phyloP scores from a whole-genome alignment of 257 asterid species.

The Voacanga thouarsii region DNA sequence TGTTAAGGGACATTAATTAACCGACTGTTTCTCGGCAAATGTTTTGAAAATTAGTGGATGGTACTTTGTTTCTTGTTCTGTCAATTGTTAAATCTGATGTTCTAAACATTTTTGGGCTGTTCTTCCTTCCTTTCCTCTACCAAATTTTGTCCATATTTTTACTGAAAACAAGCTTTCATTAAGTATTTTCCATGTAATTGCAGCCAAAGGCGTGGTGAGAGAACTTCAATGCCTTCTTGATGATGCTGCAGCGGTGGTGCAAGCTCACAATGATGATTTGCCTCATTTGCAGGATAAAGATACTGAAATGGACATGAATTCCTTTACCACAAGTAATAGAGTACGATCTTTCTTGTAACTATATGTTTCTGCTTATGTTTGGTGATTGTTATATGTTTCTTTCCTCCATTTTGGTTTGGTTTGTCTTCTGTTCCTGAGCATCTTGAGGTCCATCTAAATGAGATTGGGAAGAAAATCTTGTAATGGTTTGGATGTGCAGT shows the following conservation, averaged over 20 bases:
- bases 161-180: not conserved
- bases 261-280: constrained; percentile 28
- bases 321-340: constrained; percentile 20
- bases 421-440: not conserved
- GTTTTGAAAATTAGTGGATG: not conserved
- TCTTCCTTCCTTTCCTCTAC: not conserved
- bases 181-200: constrained; percentile 13
- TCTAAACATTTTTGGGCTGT: not conserved
- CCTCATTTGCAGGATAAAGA: constrained; percentile 31
- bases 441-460: not conserved
- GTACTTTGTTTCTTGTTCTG: too few relatives aligned
- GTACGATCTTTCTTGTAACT: constrained; percentile 25
- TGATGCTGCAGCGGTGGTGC: constrained; percentile 40
- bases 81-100: not conserved
- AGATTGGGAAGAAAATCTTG: not conserved
- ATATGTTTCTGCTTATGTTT: not conserved
- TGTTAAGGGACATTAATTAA: too few relatives aligned
- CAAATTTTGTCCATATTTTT: not conserved
- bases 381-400: not conserved
- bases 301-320: constrained; percentile 22
- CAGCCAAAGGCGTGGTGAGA: constrained; percentile 47
- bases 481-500: not conserved
- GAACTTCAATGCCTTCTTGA: constrained; percentile 59
- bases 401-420: not conserved
- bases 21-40: not conserved